A percentile compares a stretch with the other conserved stretches of the same genome.
These are phyloP conservation scores for Phylloboletellus chloephorus DNA, from an alignment of 1,284 basidiomycete species.

Conservation along the genomic window DNA sequence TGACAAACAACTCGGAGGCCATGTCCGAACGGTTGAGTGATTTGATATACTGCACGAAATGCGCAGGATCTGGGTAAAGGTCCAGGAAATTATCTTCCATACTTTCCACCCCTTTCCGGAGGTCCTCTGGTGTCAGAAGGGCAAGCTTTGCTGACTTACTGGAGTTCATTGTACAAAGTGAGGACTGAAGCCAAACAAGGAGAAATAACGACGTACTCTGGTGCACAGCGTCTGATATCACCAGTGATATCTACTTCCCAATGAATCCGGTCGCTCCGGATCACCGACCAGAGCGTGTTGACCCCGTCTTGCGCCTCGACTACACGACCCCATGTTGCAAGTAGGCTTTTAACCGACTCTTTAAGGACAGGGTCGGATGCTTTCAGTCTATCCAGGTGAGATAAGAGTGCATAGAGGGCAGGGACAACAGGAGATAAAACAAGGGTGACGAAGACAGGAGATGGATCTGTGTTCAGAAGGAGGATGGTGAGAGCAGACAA, in stretches of 20 bases:
- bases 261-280: slow-evolving; percentile 47
- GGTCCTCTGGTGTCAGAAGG: slow-evolving; percentile 49
- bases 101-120: slow-evolving; percentile 36
- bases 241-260: slow-evolving; percentile 57
- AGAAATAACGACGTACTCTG: slow-evolving; percentile 31
- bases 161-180: slow-evolving; percentile 21
- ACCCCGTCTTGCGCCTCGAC: slow-evolving; percentile 49
- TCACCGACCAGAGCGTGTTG: slow-evolving; percentile 55
- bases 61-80: slow-evolving; percentile 65
- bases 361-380: slow-evolving; percentile 58
- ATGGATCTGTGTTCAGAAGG: slow-evolving; percentile 73
- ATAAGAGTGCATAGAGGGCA: slow-evolving; percentile 60
- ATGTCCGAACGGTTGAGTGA: slow-evolving; percentile 63
- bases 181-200: neutral
- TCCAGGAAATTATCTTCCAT: slow-evolving; percentile 53
- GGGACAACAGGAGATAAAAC: slow-evolving; percentile 67
- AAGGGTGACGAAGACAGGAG: slow-evolving; percentile 57
- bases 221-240: slow-evolving; percentile 38
- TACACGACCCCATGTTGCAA: slow-evolving; percentile 72
- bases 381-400: slow-evolving; percentile 47
- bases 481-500: slow-evolving; percentile 50
- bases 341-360: slow-evolving; percentile 52
- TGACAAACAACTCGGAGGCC: slow-evolving; percentile 66
- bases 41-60: slow-evolving; percentile 63
- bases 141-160: slow-evolving; percentile 29